A percentile compares a stretch with the other conserved stretches of the same genome.
Conservation (phyloP, 345 rosid species). For the Alliaria petiolata region DNA sequence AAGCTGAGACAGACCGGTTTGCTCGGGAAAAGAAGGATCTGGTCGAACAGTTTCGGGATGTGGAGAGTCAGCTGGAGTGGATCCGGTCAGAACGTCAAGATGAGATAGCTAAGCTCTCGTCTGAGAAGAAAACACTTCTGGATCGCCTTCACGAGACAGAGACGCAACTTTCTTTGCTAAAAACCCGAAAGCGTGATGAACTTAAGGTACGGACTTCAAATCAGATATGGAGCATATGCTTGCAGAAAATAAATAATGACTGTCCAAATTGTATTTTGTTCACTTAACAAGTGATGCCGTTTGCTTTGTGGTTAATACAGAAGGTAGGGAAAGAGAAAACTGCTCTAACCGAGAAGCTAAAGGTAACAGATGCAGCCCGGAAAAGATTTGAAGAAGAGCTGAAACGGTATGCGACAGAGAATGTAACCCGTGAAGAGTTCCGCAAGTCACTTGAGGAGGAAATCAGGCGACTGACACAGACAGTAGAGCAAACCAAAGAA, state of each 20-base stretch:
- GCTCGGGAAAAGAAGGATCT: conserved; percentile 83
- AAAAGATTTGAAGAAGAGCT: conserved; percentile 92
- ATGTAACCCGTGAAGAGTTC: conserved; percentile 75
- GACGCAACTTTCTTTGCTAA: conserved; percentile 74
- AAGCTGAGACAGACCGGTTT: conserved; percentile 80
- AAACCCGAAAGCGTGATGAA: conserved; percentile 93
- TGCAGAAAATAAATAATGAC: background rate
- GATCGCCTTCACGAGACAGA: conserved; percentile 97
- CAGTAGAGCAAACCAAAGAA: conserved; percentile 89
- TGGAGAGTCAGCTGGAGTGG: conserved; percentile 97
- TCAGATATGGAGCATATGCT: background rate
- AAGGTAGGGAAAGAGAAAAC: conserved; percentile 90
- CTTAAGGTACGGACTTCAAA: conserved; percentile 59
- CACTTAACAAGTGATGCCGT: conserved; percentile 6
- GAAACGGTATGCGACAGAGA: conserved; percentile 82
- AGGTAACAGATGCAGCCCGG: conserved; percentile 82
- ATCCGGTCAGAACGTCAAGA: conserved; percentile 89
- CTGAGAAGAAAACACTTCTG: conserved; percentile 79
- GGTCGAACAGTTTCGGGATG: conserved; percentile 77
- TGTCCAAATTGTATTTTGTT: background rate
- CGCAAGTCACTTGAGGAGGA: conserved; percentile 90
- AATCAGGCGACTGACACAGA: conserved; percentile 74
- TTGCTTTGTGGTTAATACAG: conserved; percentile 42
- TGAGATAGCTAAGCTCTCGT: conserved; percentile 58
- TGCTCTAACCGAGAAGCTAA: conserved; percentile 86